Evolutionary conservation across 768 basidiomycete genomes (phyloP), one percentile per base, ranked within the genome.

Genomic region (Amanita muscaria): DNA sequence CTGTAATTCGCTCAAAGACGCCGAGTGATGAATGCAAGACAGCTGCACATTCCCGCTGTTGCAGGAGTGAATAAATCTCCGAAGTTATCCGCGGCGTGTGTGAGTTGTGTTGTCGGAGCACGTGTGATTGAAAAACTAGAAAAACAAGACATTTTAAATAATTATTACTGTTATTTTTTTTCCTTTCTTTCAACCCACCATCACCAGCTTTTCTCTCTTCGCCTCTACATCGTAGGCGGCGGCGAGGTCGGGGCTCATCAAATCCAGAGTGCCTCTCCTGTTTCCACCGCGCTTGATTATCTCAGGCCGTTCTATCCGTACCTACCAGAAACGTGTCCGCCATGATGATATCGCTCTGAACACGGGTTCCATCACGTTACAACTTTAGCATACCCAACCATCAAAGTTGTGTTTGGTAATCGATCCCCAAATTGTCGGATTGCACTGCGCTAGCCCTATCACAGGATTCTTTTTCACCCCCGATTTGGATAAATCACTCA

Each of bases 271-370:
- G n/a, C n/a, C n/a, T n/a, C n/a, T n/a, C n/a, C n/a, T n/a, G n/a
- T n/a, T n/a, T n/a, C n/a, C n/a, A n/a, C n/a, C n/a, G n/a, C n/a
- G n/a, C n/a, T n/a, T n/a, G n/a, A n/a, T n/a, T n/a, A n/a, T n/a
- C n/a, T n/a, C n/a, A n/a, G n/a, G n/a, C 16, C 40, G 37, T 22
- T 40, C 34, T 39, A 12, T 29, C 12, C 27, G 27, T 12, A 29
- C n/a, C n/a, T n/a, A n/a, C n/a, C n/a, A 12, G 60, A 58, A 64
- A 63, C 60, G 57, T 59, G 61, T 63, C 56, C 66, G 61, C 57
- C 61, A 69, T 69, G 67, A 64, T 65, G 52, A 66, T 63, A 58
- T 65, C 66, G 59, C 59, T 67, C 47, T 72, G 70, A 60, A 62
- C 25, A 29, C 44, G 29, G 51, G 51, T 53, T 47, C 51, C 57